Base-by-base conservation (phyloP, 2,329 filamentous ascomycete species). In the Thelonectria olida region DNA sequence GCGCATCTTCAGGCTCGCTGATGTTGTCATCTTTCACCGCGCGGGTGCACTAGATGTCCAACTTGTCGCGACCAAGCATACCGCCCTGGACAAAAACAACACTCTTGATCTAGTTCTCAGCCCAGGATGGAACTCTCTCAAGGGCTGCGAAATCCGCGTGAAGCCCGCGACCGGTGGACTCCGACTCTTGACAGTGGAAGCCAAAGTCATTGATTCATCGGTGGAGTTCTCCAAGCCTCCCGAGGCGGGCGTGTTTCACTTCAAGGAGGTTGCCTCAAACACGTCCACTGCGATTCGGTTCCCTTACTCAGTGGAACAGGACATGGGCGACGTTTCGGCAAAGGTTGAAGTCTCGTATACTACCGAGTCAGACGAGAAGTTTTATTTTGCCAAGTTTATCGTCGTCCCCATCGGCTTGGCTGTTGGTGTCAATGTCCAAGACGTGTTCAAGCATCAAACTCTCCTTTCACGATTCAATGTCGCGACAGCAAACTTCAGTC, bases 361-460 rank as follows among this genome's bases (percentile, higher is more conserved):
- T 2, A 94, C 92, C 0, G 81, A 87, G 1, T 79, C 86, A 2
- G 91, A 89, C 3, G 82, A 80, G 7, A 67, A 71, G 9, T 78
- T 72, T 54, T 69, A 64, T 49, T 70, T 79, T 50, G 75, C 76
- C 38, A 80, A 78, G 49, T 69, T 71, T 3, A 92, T 92, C 65
- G 86, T 83, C 4, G 83, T 96, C 19, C 85, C 89, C 3, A 90
- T 96, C 2, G 85, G 91, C 1, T 82, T 99, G 5, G 92, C 93
- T 0, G 83, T 99, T 4, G 94, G 95, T 3, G 96, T 99, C 64
- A 98, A 98, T 67, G 96, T 99, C 6, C 94, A 98, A 71, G 96
- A 99, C 69, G 88, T 96, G 25, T 98, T 98, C 81, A 97, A 97
- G 74, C 88, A 92, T 64, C 81, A 88, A 7, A 84, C 88, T 0